Base-by-base conservation (phyloP, 73 alveolate species). In the Breviolum minutum region DNA sequence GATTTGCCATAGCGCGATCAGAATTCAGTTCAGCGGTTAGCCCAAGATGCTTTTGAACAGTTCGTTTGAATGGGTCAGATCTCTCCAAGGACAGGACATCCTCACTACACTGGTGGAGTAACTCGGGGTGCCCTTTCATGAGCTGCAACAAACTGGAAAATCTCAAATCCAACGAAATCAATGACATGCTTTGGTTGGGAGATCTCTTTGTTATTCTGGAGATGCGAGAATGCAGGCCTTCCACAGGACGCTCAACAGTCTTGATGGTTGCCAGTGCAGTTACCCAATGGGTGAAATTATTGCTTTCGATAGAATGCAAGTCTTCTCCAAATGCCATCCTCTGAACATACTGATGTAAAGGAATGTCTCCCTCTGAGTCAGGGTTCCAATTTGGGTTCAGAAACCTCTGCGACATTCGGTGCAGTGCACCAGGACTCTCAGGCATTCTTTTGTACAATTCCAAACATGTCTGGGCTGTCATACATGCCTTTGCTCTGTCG, bases 171-270 rank as follows among this genome's bases (percentile, higher is more conserved):
- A 27, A 8, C 27, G 86, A 76, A 27, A 76, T 76, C 61, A 76
- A n/a, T 27, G 86, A 76, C 63, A 76, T 29, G 6, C 63, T 27
- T 76, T 24, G 63, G 20, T 29, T 76, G 8, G 86, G 86, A 16
- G 86, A 24, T 7, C 32, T 24, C 63, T 26, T 76, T 19, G 22
- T 8, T 8, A 26, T 7, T 29, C 86, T 29, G 8, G 86, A 76
- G 14, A 76, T 27, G 22, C 86, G 8, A 7, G 86, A 76, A 76
- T 76, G 86, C 7, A 76, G 9, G 6, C 86, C 86, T 20, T 76
- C 86, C 86, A 76, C 86, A 27, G 86, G 86, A 13, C 86, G 61
- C 63, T 76, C 86, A 27, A 76, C 86, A 20, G 29, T 63, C 11
- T 29, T 24, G 63, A 76, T 76, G 27, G 63, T 27, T 20, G 32